A percentile compares a stretch with the other conserved stretches of the same genome.
Evolutionary conservation across 305 asterid genomes (phyloP).

Genomic region (Caryopteris hybrid): DNA sequence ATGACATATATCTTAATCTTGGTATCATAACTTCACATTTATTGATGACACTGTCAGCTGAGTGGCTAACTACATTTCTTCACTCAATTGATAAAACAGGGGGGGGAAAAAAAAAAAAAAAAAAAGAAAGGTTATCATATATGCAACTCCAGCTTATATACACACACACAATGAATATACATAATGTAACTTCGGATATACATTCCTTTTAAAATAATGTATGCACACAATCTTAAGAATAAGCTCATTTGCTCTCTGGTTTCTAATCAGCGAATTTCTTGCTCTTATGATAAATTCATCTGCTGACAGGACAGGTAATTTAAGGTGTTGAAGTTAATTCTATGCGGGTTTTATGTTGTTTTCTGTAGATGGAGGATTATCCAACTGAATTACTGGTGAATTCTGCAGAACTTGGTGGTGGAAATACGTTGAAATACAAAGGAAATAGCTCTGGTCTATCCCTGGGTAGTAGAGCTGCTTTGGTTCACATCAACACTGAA

Average conservation of each 20-base stretch:
- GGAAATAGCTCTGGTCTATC: constrained; percentile 29
- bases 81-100: too few relatives aligned
- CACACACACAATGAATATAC: neutral
- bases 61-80: neutral
- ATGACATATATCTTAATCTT: too few relatives aligned
- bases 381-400: constrained; percentile 50
- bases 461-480: constrained; percentile 24
- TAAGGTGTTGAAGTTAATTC: constrained; percentile 17
- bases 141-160: neutral
- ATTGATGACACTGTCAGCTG: neutral
- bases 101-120: neutral
- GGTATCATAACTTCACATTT: too few relatives aligned
- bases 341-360: constrained; percentile 12
- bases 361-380: constrained; percentile 61
- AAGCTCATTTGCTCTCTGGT: neutral
- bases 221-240: neutral
- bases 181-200: too few relatives aligned
- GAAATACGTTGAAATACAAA: constrained; percentile 33
- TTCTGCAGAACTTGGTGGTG: constrained; percentile 33
- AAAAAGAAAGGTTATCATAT: neutral
- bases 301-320: neutral
- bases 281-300: neutral
- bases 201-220: too few relatives aligned
- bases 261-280: neutral
- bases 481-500: constrained; percentile 19